Percentiles rank a stretch among this genome's conserved stretches.
Conservation (phyloP, 2,329 filamentous ascomycete genomes). For the Mariannaea sp. region DNA sequence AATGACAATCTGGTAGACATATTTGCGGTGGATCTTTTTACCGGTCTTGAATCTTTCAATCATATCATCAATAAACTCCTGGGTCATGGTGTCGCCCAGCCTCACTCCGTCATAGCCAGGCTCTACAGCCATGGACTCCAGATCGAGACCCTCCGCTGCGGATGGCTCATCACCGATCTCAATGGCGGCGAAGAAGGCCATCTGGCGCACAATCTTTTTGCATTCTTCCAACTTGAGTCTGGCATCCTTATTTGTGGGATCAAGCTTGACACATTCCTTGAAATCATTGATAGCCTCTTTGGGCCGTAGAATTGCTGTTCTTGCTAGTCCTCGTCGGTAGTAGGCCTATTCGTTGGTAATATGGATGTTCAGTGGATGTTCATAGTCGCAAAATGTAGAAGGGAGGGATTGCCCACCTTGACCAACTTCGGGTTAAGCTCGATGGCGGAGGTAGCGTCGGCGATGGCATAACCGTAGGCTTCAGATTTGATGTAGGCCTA, state of each 20-base stretch:
- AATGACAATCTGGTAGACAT: constrained; percentile 94
- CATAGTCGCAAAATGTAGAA: background rate
- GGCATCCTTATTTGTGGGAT: constrained; percentile 86
- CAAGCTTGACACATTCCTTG: constrained; percentile 85
- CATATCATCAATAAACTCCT: constrained; percentile 98
- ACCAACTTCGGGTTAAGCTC: constrained; percentile 86
- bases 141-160: constrained; percentile 85
- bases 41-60: constrained; percentile 92
- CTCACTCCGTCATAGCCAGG: constrained; percentile 82
- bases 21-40: constrained; percentile 95
- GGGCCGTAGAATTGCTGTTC: constrained; percentile 87
- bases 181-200: constrained; percentile 93
- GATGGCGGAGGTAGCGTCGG: constrained; percentile 88
- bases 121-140: constrained; percentile 85
- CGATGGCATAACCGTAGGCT: constrained; percentile 89
- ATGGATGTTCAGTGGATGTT: constrained; percentile 13
- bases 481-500: constrained; percentile 95
- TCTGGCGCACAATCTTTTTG: constrained; percentile 89
- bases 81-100: constrained; percentile 83
- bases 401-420: constrained; percentile 65
- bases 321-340: constrained; percentile 89
- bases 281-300: constrained; percentile 91
- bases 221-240: constrained; percentile 90
- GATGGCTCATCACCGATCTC: constrained; percentile 92
- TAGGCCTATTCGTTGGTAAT: constrained; percentile 67